These are phyloP conservation scores for Dryas alaskensis DNA, from an alignment of 306 rosid genomes.

Conservation along the genomic window DNA sequence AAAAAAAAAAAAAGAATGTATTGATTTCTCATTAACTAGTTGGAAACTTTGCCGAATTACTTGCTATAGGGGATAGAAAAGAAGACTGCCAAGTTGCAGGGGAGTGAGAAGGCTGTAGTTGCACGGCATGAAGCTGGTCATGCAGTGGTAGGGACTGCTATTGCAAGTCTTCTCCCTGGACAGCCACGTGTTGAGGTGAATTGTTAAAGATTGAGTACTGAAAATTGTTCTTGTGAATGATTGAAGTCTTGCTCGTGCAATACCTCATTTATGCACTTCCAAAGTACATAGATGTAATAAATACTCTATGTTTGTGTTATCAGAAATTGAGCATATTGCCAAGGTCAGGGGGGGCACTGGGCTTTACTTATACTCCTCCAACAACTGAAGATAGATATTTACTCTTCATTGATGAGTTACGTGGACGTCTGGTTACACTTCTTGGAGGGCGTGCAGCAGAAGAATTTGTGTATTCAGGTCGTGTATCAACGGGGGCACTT, in stretches of 20 bases:
- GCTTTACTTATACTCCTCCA: constrained; percentile 93
- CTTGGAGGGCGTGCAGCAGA: constrained; percentile 99
- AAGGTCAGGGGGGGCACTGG: constrained; percentile 96
- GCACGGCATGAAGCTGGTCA: constrained; percentile 99
- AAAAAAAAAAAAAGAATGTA: background rate
- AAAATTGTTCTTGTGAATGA: background rate
- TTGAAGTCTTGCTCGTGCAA: background rate
- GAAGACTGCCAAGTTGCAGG: constrained; percentile 90
- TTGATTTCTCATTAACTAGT: constrained; percentile 10
- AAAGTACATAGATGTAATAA: background rate
- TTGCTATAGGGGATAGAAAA: constrained; percentile 89
- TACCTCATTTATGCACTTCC: background rate
- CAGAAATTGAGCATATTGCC: constrained; percentile 98
- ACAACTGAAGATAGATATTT: constrained; percentile 88
- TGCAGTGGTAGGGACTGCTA: constrained; percentile 98
- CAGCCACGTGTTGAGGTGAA: constrained; percentile 96
- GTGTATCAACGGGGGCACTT: constrained; percentile 95
- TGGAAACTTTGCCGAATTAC: constrained; percentile 32
- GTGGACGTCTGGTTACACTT: constrained; percentile 89
- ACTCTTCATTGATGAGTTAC: constrained; percentile 95
- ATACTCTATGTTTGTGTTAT: constrained; percentile 24
- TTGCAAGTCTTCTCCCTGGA: constrained; percentile 87
- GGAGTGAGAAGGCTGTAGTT: constrained; percentile 90
- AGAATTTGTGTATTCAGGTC: constrained; percentile 89
- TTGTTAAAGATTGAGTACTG: constrained; percentile 1